Conservation (phyloP, 225 moss, liverwort and hornwort species). For the Takakia lepidozioides region DNA sequence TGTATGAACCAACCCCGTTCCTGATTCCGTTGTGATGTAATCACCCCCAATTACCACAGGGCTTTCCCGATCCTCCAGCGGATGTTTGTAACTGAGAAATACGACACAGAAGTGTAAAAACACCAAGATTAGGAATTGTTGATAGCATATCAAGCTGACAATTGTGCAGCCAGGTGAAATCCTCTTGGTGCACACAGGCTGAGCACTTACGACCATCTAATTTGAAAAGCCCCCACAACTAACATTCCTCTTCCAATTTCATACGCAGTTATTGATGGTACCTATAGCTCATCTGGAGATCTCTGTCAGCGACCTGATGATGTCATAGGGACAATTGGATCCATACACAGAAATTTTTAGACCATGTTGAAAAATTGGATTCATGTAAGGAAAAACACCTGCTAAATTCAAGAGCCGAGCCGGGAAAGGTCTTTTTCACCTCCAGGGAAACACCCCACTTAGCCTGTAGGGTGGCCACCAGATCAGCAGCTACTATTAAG, state of each 20-base stretch:
- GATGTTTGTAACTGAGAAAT: conserved; percentile 67
- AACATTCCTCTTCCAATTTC: too few species aligned
- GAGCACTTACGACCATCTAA: too few species aligned
- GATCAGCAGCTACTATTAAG: conserved; percentile 82
- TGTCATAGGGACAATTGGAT: too few species aligned
- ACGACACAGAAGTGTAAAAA: conserved; percentile 1
- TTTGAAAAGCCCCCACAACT: too few species aligned
- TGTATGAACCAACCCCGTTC: conserved; percentile 97
- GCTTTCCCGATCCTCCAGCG: conserved; percentile 69
- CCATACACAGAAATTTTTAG: too few species aligned
- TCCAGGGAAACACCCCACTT: conserved; percentile 80
- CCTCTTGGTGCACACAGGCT: too few species aligned
- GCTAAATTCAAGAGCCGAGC: conserved; percentile 76
- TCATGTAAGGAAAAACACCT: conserved; percentile 25
- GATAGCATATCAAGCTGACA: too few species aligned
- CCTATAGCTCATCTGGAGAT: too few species aligned
- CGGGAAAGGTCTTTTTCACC: conserved; percentile 74
- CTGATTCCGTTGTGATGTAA: conserved; percentile 97
- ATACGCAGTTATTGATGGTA: too few species aligned
- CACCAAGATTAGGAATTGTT: not conserved
- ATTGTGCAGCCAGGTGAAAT: too few species aligned
- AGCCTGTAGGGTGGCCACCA: conserved; percentile 54
- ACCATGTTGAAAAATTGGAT: not conserved
- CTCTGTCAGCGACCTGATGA: too few species aligned
- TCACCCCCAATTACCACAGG: conserved; percentile 94